Conservation (phyloP, 2,329 filamentous ascomycete species). For the Hymenoscyphus linearis region DNA sequence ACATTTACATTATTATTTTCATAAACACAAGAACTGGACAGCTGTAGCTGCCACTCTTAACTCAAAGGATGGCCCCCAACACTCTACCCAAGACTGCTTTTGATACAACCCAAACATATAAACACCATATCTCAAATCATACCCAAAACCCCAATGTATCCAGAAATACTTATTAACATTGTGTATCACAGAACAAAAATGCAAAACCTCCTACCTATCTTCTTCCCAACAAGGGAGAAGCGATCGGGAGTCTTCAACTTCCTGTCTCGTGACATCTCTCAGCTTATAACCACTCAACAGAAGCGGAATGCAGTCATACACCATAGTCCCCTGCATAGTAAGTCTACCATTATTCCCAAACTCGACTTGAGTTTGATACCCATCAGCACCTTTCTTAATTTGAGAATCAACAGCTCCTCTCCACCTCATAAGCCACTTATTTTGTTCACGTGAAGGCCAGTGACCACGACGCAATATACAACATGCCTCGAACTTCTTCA, state of each 20-base stretch:
- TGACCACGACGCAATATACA: not conserved
- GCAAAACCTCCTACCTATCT: not conserved
- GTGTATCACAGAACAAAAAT: not conserved
- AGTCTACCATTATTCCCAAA: not conserved
- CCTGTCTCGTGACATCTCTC: not conserved
- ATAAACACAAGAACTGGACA: too few relatives aligned
- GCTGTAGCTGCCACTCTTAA: too few relatives aligned
- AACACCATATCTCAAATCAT: too few relatives aligned
- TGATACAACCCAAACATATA: too few relatives aligned
- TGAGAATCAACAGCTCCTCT: not conserved
- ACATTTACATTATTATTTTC: too few relatives aligned
- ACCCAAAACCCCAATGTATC: too few relatives aligned
- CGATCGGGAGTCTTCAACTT: not conserved
- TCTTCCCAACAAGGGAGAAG: not conserved
- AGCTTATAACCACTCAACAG: not conserved
- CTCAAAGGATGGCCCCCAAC: too few relatives aligned
- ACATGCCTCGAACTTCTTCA: not conserved
- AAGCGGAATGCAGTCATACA: not conserved
- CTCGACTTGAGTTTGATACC: not conserved
- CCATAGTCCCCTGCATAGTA: not conserved
- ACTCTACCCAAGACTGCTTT: too few relatives aligned
- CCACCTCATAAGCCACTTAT: constrained; percentile 1
- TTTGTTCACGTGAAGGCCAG: not conserved
- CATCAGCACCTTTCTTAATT: not conserved
- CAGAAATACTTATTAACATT: too few relatives aligned